Evolutionary conservation across 306 rosid species (phyloP), one percentile per base, ranked within the genome.

Genomic region (apple (Malus domestica)): DNA sequence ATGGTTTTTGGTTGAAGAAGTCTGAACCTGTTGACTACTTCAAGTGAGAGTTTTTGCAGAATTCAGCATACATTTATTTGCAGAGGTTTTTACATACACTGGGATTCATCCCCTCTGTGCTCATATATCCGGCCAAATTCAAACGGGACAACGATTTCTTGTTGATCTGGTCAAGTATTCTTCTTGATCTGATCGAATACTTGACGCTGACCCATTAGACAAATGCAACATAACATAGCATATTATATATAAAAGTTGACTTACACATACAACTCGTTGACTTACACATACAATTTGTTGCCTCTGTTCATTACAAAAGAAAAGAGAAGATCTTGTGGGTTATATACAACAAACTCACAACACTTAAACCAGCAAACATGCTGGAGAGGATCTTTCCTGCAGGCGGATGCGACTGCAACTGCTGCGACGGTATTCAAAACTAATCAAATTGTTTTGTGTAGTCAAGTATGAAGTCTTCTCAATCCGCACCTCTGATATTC

Each of bases 1-100:
- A 0, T 1, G 55, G 55, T 0, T 49, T 49, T 49, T 49, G 55
- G 38, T 65, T 74, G 90, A 87, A 85, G 88, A 87, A 79, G 90
- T 87, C 73, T 87, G 83, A 87, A 52, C 51, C 64, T 15, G 5
- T 23, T 54, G 45, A 29, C 65, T 15, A 19, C 33, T 63, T 49
- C 51, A 63, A 42, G 15, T 23, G 46, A n/a, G 33, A 62, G 59
- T n/a, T 68, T 38, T 63, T 52, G 70, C 25, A 61, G 29, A 32
- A 32, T 35, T 71, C 38, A 70, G 40, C n/a, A 14, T 64, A 8
- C 25, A 58, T 1, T 22, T 61, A 2, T 14, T 18, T 25, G 38
- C 67, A 61, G 38, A 61, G 62, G 30, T 27, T 27, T 61, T 61
- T 25, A 25, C 80, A 63, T 68, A 67, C 49, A 74, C 76, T 52